Base-by-base conservation (phyloP, 768 basidiomycete genomes). In the Hemileccinum rubropunctum region DNA sequence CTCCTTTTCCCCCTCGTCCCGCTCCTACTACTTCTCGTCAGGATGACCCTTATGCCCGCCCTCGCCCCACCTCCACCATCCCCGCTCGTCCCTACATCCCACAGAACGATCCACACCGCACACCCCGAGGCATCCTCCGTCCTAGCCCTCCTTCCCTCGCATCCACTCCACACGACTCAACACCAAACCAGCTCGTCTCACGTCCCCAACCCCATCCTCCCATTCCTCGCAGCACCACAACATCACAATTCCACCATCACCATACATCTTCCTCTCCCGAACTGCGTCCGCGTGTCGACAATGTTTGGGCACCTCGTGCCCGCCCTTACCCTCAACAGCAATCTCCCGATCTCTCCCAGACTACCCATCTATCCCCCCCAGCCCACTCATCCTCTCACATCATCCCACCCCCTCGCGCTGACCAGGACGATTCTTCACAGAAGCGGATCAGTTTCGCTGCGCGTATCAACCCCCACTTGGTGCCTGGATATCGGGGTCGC, bases 261-360 rank as follows among this genome's bases (percentile, higher is more conserved):
- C 52, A 59, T n/a, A 65, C 58, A 11, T 53, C 56, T 13, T 59
- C 61, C 48, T 64, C 66, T 0, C 66, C 56, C 23, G 58, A 59
- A 37, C 51, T 53, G 37, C 53, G 56, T 38, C 58, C 60, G 35
- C 60, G 49, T 40, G 44, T 33, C 8, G 62, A 61, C 41, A 59
- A 42, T 51, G 30, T 57, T 38, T 59, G 58, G 58, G 51, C 54
- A 10, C 65, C 65, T 54, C 63, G 56, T 57, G 53, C 21, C 13
- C 57, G 54, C 4, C 53, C 53, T 4, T 53, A 35, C 37, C 41
- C 54, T 20, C 58, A 51, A 18, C 51, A 57, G 11, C 27, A 49
- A 10, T 26, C 39, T 9, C 17, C 47, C 0, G 53, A 67, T 52
- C 27, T n/a, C 14, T 14, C 50, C n/a, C n/a, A n/a, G n/a, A n/a